These are phyloP conservation scores for Fusarium miscanthi DNA, from an alignment of 2,329 filamentous ascomycete genomes.

Conservation along the genomic window DNA sequence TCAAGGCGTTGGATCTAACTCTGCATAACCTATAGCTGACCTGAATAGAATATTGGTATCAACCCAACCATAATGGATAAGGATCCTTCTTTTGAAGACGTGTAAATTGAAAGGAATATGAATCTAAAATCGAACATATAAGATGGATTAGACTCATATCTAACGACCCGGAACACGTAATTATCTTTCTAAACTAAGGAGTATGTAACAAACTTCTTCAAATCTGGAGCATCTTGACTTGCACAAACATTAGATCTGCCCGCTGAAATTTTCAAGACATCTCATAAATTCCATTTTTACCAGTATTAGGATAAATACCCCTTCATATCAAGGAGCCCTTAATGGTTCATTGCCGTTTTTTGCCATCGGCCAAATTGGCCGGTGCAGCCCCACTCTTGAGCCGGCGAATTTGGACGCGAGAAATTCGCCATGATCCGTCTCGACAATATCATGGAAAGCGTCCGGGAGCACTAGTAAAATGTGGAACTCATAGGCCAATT, in stretches of 20 bases:
- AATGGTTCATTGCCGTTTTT: background rate
- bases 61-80: background rate
- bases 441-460: background rate
- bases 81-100: accelerated
- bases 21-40: background rate
- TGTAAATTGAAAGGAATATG: accelerated
- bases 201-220: accelerated
- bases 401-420: background rate
- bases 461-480: no score
- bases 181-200: no score
- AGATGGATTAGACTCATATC: no score
- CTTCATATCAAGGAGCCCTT: no score
- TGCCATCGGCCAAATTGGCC: background rate
- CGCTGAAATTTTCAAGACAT: no score
- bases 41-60: accelerated
- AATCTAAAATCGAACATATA: accelerated
- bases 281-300: background rate
- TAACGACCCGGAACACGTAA: no score
- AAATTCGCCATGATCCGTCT: background rate
- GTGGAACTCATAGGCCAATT: background rate
- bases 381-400: background rate
- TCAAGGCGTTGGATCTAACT: accelerated
- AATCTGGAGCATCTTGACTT: no score
- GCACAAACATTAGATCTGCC: no score
- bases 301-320: accelerated